Evolutionary conservation across 495 filamentous ascomycete genomes (phyloP), one percentile per base, ranked within the genome.

Genomic region (Oleoguttula mirabilis): DNA sequence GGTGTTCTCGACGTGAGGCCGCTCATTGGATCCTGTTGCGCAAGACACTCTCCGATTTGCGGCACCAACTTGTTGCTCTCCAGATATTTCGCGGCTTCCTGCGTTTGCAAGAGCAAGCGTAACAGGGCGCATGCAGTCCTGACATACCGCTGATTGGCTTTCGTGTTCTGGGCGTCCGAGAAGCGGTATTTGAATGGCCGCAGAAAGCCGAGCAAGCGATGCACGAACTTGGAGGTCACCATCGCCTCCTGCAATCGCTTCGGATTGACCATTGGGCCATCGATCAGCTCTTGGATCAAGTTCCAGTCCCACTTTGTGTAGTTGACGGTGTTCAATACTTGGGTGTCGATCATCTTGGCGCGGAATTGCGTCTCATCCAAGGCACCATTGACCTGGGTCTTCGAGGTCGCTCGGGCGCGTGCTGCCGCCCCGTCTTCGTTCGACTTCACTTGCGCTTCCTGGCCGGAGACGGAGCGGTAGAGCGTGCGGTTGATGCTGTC

Each of bases 271-370:
- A 98, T 60, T 3, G 90, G 90, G 0, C 92, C 92, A 57, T 98
- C 92, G 32, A 98, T 87, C 24, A 96, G 76, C 51, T 79, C 77
- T 41, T 84, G 73, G 31, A 98, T 84, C 20, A 92, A 65, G 50
- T 93, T 83, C 90, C 90, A 98, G 51, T 90, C 85, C 90, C 90
- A 98, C 55, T 98, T 98, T 15, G 75, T 66, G 57, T 77, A 92
- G 45, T 92, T 94, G 36, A 81, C 80, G 27, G 80, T 84, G 39
- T 75, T 80, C 36, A 95, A 64, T 4, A 96, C 84, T 45, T 82
- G 75, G 0, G 86, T 93, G 46, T 98, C 92, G 25, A 95, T 58
- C 39, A 98, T 70, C 4, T 87, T 69, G 50, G 78, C 78, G 31
- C 88, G 79, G 60, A 98, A 98, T 11, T 78, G 79, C 12, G 74